phyloP scores from a whole-genome alignment of 768 basidiomycete species.

The Aureoboletus auriporus region DNA sequence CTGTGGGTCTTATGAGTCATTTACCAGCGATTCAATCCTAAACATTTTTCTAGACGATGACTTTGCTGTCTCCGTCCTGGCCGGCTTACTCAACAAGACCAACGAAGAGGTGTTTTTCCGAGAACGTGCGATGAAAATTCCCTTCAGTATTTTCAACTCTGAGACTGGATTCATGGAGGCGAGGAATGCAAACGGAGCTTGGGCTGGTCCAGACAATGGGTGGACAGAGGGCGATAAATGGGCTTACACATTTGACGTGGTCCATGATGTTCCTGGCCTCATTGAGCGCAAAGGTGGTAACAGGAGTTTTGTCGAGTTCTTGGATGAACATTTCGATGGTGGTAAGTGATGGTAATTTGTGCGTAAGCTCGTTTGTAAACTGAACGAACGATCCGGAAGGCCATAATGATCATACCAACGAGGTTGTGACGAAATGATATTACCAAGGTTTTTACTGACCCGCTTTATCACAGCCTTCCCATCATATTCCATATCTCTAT shows the following conservation, averaged over 20 bases:
- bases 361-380: background rate
- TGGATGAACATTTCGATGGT: constrained; percentile 55
- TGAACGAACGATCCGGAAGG: constrained; percentile 35
- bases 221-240: constrained; percentile 84
- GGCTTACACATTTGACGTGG: constrained; percentile 77
- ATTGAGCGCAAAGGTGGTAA: constrained; percentile 66
- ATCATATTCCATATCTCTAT: constrained; percentile 84
- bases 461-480: constrained; percentile 56
- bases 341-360: constrained; percentile 27
- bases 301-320: constrained; percentile 55
- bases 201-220: constrained; percentile 68
- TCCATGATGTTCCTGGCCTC: constrained; percentile 63
- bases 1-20: constrained; percentile 42
- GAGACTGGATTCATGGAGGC: constrained; percentile 81
- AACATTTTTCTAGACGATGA: constrained; percentile 58
- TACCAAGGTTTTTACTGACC: constrained; percentile 2
- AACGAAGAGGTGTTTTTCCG: constrained; percentile 47
- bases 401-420: constrained; percentile 81
- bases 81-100: constrained; percentile 47
- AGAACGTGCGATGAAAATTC: constrained; percentile 50
- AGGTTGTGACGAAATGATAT: constrained; percentile 33
- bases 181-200: constrained; percentile 58
- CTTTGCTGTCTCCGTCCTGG: constrained; percentile 65
- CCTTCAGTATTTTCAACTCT: constrained; percentile 64
- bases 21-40: background rate